Conservation (phyloP, 75 land plant genomes). For the Cryptomeria japonica region DNA sequence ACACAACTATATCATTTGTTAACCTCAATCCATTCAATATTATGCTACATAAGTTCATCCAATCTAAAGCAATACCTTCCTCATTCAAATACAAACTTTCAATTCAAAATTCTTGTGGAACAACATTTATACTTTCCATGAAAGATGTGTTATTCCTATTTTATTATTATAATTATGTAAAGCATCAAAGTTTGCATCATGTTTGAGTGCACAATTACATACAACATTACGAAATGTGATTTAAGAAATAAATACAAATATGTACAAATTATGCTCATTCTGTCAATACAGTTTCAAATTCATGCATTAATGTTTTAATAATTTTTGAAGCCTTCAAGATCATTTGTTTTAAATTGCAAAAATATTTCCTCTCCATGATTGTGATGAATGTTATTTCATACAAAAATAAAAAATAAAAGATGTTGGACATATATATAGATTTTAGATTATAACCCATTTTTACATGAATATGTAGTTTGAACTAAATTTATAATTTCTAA, state of each 20-base stretch:
- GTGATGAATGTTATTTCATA: slow-evolving; percentile 18
- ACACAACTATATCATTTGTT: slow-evolving; percentile 33
- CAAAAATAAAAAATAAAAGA: not conserved
- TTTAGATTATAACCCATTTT: not conserved
- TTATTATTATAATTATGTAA: slow-evolving; percentile 71
- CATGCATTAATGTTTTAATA: slow-evolving; percentile 96
- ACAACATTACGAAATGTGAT: not conserved
- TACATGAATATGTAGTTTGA: not conserved
- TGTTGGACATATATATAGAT: too few relatives aligned
- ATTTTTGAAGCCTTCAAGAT: slow-evolving; percentile 90
- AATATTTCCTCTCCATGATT: slow-evolving; percentile 95
- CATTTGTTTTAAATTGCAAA: slow-evolving; percentile 92
- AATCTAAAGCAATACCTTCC: slow-evolving; percentile 81
- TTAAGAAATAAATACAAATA: not conserved
- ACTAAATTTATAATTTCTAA: not conserved
- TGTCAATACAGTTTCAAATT: slow-evolving; percentile 60
- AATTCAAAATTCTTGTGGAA: not conserved
- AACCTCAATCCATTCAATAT: slow-evolving; percentile 45
- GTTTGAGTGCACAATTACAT: slow-evolving; percentile 73
- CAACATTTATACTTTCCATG: not conserved
- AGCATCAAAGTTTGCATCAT: slow-evolving; percentile 83
- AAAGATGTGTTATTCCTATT: not conserved
- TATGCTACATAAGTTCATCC: slow-evolving; percentile 84
- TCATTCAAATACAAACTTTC: slow-evolving; percentile 37
- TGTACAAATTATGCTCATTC: not conserved